Percentiles rank a stretch among this genome's conserved stretches.
These are phyloP conservation scores for Rusavskia elegans DNA, from an alignment of 495 filamentous ascomycete species.

Conservation along the genomic window DNA sequence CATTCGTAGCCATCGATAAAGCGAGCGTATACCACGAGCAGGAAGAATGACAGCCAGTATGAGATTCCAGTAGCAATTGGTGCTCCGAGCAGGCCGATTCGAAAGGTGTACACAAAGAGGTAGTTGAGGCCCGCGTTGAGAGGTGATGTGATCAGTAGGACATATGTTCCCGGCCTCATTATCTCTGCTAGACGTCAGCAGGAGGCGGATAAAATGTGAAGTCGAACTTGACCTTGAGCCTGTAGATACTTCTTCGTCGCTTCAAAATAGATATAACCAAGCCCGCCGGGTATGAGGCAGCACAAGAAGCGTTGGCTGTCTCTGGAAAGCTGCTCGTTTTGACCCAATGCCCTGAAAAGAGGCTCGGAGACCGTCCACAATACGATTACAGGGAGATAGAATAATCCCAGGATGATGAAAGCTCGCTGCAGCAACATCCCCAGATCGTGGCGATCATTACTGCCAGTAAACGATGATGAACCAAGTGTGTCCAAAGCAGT, in stretches of 20 bases:
- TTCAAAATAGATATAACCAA: constrained; percentile 89
- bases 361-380: constrained; percentile 68
- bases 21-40: constrained; percentile 59
- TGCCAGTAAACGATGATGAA: constrained; percentile 75
- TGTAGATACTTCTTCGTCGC: constrained; percentile 84
- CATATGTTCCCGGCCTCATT: constrained; percentile 78
- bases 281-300: constrained; percentile 65
- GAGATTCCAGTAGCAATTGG: constrained; percentile 71
- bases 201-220: not conserved
- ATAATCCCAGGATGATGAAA: constrained; percentile 53
- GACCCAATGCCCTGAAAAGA: constrained; percentile 61
- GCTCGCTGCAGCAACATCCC: constrained; percentile 70
- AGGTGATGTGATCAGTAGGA: constrained; percentile 69
- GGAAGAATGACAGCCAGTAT: constrained; percentile 74
- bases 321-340: constrained; percentile 61
- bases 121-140: constrained; percentile 66
- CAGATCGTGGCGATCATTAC: constrained; percentile 64
- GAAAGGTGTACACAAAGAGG: constrained; percentile 58
- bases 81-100: constrained; percentile 59
- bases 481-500: constrained; percentile 82
- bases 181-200: constrained; percentile 35
- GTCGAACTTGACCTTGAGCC: constrained; percentile 49
- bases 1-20: constrained; percentile 58
- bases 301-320: constrained; percentile 63
- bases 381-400: constrained; percentile 62